A percentile compares a stretch with the other conserved stretches of the same genome.
Conservation (phyloP, 805 yeast genomes). For the Tetrapisispora iriomotensis region DNA sequence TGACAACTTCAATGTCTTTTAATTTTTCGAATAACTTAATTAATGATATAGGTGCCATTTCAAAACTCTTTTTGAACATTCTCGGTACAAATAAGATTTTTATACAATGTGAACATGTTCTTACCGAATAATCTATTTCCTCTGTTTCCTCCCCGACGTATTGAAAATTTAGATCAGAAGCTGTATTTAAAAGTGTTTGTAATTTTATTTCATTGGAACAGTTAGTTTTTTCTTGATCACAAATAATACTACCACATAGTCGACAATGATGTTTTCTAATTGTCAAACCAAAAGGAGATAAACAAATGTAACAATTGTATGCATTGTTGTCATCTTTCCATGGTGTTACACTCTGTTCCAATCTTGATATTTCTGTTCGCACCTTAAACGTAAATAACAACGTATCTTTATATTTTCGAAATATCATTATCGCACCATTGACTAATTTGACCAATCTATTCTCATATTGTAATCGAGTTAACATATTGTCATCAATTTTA, state of each 20-base stretch:
- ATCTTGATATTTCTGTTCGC: conserved; percentile 26
- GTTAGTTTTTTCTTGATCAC: conserved; percentile 50
- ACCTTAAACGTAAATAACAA: conserved; percentile 20
- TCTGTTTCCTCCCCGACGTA: conserved; percentile 11
- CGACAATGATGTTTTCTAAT: conserved; percentile 85
- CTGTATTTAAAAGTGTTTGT: conserved; percentile 16
- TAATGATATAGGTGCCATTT: conserved; percentile 29
- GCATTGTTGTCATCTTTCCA: conserved; percentile 56
- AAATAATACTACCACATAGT: conserved; percentile 73
- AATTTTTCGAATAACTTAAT: conserved; percentile 36
- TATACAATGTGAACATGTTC: conserved; percentile 68
- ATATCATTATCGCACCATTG: conserved; percentile 21
- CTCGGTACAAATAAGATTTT: conserved; percentile 47
- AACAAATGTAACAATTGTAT: conserved; percentile 55
- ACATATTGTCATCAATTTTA: conserved; percentile 38
- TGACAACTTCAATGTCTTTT: conserved; percentile 30
- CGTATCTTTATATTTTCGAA: conserved; percentile 15
- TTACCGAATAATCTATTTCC: conserved; percentile 28
- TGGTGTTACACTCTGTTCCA: conserved; percentile 41
- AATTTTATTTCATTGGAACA: conserved; percentile 73
- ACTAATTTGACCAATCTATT: conserved; percentile 45
- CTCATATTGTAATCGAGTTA: conserved; percentile 50
- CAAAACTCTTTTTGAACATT: conserved; percentile 36
- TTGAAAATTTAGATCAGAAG: conserved; percentile 19
- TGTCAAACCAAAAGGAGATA: conserved; percentile 43